Base-by-base conservation (phyloP, 2,329 filamentous ascomycete genomes). In the Scedosporium dehoogii region DNA sequence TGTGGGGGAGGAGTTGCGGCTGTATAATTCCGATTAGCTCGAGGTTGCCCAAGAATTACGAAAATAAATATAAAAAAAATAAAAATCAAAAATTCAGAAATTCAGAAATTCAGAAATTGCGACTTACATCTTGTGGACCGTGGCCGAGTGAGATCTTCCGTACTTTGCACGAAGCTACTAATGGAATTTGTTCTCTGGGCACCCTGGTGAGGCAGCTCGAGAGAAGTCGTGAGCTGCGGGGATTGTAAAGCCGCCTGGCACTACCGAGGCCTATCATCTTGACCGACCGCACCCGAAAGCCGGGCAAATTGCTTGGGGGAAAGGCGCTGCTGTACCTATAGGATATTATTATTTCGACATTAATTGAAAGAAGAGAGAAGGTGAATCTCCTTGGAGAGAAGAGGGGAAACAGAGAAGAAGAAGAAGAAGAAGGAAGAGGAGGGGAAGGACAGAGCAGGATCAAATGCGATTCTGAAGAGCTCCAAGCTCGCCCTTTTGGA, bases 1-100 rank as follows among this genome's bases (percentile, higher is more conserved):
- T 92, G 62, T 86, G 78, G 5, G 80, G 76, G 58, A 90, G 81
- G 6, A 92, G 76, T 0, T 86, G 79, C 3, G 88, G 88, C 86
- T 91, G 64, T 27, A 1, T 9, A 4, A 1, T 38, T 23, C 23
- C 6, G n/a, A 14, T 38, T 10, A 38, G 33, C 33, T 38, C 33
- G 38, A 12, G 18, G 16, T 23, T 3, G n/a, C 46, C 46, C n/a
- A 51, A 18, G 12, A 18, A 51, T n/a, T 6, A 48, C 2, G 5
- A 6, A 21, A 18, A 48, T 10, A 48, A 10, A 18, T 5, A 18
- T n/a, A 18, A 46, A 46, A 18, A 16, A 18, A 18, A 46, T 4
- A 46, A 46, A 18, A 46, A 46, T 3, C 3, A 46, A 46, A 10
- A 18, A 2, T 4, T 5, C 25, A 16, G 14, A 18, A 27, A 23